phyloP scores from a whole-genome alignment of 163 green algal species.

The Volvox carteri region DNA sequence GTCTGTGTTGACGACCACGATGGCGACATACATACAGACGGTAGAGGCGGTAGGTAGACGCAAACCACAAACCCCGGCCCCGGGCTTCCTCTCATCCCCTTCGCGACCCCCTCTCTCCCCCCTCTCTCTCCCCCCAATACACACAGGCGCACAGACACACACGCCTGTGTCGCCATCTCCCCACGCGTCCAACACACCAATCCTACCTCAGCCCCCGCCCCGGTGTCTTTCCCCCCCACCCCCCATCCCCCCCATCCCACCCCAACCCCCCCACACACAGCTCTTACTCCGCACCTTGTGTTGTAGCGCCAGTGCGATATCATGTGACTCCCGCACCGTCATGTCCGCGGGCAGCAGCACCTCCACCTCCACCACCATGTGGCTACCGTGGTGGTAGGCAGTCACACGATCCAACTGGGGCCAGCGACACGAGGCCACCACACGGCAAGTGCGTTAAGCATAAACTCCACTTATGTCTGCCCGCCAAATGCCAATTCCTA shows the following conservation, averaged over 20 bases:
- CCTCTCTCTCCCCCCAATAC: too few species aligned
- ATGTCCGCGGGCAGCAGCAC: conserved; percentile 74
- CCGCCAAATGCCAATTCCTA: too few species aligned
- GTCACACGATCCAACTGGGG: conserved; percentile 63
- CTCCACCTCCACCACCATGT: conserved; percentile 74
- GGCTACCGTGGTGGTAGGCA: conserved; percentile 54
- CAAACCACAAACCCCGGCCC: neutral
- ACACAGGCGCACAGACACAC: neutral
- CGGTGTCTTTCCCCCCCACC: neutral
- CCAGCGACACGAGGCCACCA: too few species aligned
- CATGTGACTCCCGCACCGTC: conserved; percentile 75
- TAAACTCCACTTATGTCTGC: too few species aligned
- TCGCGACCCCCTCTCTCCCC: too few species aligned
- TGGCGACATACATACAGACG: neutral
- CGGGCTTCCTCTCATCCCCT: too few species aligned
- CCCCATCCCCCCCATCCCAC: neutral
- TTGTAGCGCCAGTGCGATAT: conserved; percentile 78
- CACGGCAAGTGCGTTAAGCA: too few species aligned
- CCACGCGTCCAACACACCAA: too few species aligned
- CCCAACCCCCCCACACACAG: neutral
- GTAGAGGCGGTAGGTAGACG: neutral
- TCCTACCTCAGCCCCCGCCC: neutral
- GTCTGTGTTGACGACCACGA: neutral
- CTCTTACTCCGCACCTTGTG: conserved; percentile 69
- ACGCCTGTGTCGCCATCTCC: too few species aligned